phyloP scores from a whole-genome alignment of 2,329 filamentous ascomycete species.

The Pseudogymnoascus verrucosus region DNA sequence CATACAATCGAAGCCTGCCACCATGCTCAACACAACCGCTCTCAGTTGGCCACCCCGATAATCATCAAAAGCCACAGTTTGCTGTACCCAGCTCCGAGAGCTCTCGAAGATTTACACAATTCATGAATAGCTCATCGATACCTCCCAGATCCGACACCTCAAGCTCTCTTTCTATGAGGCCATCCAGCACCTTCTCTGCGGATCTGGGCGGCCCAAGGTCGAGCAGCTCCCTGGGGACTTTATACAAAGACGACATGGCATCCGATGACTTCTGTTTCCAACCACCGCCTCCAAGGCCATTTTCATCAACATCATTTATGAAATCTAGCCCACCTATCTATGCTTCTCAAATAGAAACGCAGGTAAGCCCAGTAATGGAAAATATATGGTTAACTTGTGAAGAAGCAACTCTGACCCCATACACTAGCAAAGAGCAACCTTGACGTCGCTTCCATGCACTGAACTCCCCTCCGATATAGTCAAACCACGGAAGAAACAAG shows the following conservation, averaged over 20 bases:
- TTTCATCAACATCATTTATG: neutral
- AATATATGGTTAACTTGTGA: neutral
- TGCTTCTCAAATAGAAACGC: constrained; percentile 16
- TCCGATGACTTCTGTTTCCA: constrained; percentile 8
- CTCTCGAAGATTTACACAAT: neutral
- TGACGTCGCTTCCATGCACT: neutral
- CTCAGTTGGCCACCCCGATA: neutral
- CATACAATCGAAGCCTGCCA: neutral
- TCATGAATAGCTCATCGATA: neutral
- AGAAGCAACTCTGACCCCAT: neutral
- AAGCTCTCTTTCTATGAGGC: neutral
- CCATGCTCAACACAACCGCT: neutral
- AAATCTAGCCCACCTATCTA: constrained; percentile 11
- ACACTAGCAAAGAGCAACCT: neutral
- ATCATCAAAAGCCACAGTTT: neutral
- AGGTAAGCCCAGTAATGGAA: constrained; percentile 13
- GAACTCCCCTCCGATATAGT: neutral
- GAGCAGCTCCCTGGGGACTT: neutral
- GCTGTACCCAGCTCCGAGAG: neutral
- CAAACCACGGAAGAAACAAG: neutral
- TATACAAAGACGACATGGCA: neutral
- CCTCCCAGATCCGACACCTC: neutral
- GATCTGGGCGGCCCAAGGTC: neutral
- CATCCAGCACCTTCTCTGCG: neutral
- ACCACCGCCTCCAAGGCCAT: constrained; percentile 14